Evolutionary conservation across 495 filamentous ascomycete species (phyloP).

Genomic region (Cairneyella variabilis): DNA sequence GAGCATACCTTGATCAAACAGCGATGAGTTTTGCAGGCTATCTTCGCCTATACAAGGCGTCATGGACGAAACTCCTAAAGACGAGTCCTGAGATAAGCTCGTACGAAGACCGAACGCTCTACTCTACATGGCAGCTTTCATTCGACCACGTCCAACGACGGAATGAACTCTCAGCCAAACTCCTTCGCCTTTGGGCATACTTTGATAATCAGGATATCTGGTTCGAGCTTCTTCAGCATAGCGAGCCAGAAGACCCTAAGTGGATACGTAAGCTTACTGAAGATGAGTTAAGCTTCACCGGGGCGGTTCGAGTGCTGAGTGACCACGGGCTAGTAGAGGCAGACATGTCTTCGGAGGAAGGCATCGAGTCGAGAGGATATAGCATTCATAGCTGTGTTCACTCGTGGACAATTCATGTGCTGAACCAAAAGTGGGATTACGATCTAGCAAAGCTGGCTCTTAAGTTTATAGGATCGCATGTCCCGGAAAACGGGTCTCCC

Average conservation of each 20-base stretch:
- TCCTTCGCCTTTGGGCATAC: conserved; percentile 42
- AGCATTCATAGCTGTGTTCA: conserved; percentile 36
- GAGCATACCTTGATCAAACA: conserved; percentile 29
- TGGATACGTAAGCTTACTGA: conserved; percentile 18
- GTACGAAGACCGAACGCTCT: conserved; percentile 30
- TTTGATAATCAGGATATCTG: conserved; percentile 49
- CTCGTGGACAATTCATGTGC: conserved; percentile 31
- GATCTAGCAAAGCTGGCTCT: conserved; percentile 14
- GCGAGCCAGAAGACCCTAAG: conserved; percentile 7
- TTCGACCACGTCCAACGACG: conserved; percentile 35
- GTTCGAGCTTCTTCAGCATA: conserved; percentile 39
- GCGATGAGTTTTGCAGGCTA: conserved; percentile 15
- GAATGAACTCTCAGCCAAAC: conserved; percentile 31
- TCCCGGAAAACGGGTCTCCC: conserved; percentile 11
- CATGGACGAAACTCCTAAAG: conserved; percentile 26
- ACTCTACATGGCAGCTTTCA: conserved; percentile 43
- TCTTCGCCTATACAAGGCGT: conserved; percentile 24
- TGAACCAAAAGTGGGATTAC: conserved; percentile 26
- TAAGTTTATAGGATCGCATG: conserved; percentile 12
- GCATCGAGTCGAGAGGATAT: conserved; percentile 28
- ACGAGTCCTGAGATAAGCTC: conserved; percentile 23
- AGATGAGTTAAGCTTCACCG: conserved; percentile 18
- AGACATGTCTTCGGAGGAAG: conserved; percentile 17
- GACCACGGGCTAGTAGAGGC: conserved; percentile 28
- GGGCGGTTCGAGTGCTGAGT: conserved; percentile 16